Percentiles rank a stretch among this genome's conserved stretches.
phyloP scores from a whole-genome alignment of 192 early-diverging fungal genomes.

The Linnemannia elongata region DNA sequence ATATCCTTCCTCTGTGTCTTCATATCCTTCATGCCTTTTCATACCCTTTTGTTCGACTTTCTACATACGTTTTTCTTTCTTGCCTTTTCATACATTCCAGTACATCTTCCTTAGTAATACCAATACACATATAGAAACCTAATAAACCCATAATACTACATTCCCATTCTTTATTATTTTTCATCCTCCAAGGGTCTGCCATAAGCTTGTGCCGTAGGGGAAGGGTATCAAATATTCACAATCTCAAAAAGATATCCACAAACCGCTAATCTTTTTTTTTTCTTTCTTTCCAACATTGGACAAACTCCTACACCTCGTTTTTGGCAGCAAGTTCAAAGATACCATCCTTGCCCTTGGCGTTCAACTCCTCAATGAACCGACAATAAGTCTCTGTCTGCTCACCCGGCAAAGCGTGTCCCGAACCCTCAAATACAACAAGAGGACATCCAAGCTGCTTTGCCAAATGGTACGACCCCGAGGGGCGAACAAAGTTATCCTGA shows the following conservation, averaged over 20 bases:
- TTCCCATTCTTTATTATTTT: not conserved
- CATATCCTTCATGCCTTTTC: too few relatives aligned
- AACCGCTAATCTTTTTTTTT: not conserved
- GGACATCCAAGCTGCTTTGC: conserved; percentile 27
- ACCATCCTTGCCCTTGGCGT: conserved; percentile 41
- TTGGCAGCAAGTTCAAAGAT: conserved; percentile 25
- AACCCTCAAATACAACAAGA: conserved; percentile 51
- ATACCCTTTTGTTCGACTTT: too few relatives aligned
- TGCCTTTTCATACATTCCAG: too few relatives aligned
- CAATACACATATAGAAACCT: too few relatives aligned
- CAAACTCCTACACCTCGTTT: conserved; percentile 1
- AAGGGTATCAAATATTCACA: not conserved
- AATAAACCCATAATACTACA: too few relatives aligned
- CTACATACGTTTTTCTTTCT: too few relatives aligned
- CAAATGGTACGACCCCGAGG: conserved; percentile 49
- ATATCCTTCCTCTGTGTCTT: too few relatives aligned
- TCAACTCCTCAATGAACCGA: conserved; percentile 41
- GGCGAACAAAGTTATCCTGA: conserved; percentile 42
- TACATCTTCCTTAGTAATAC: too few relatives aligned
- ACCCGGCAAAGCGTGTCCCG: conserved; percentile 40
- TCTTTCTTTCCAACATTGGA: not conserved
- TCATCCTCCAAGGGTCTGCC: not conserved
- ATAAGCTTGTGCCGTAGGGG: not conserved
- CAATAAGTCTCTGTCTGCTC: conserved; percentile 49
- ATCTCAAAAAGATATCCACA: not conserved